Conservation (phyloP, 1,139 yeast genomes). For the Cylindricascospora bacillispora region DNA sequence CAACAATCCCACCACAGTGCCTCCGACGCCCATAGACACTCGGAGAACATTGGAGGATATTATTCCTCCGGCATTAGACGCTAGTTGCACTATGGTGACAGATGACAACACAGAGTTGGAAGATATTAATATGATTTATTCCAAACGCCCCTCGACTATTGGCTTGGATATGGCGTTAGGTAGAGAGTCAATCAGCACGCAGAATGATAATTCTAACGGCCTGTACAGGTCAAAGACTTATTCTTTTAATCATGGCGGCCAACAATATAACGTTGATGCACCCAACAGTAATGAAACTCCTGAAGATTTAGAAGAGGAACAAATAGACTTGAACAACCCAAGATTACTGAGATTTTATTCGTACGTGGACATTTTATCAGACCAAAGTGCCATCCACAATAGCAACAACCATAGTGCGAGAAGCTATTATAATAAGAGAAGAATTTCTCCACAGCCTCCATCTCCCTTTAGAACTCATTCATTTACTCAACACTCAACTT, state of each 20-base stretch:
- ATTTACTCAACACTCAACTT: not conserved
- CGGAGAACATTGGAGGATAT: slow-evolving; percentile 48
- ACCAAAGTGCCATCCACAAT: slow-evolving; percentile 32
- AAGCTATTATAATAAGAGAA: not conserved
- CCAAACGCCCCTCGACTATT: slow-evolving; percentile 49
- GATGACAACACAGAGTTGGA: slow-evolving; percentile 50
- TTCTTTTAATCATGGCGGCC: slow-evolving; percentile 1
- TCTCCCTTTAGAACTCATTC: not conserved
- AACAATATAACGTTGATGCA: slow-evolving; percentile 1
- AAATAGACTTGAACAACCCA: slow-evolving; percentile 2
- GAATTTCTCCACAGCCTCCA: not conserved
- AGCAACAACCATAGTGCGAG: slow-evolving; percentile 2
- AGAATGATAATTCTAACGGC: not conserved
- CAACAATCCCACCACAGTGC: not conserved
- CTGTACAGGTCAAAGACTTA: not conserved
- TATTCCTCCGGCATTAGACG: slow-evolving; percentile 77
- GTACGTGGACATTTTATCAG: slow-evolving; percentile 66
- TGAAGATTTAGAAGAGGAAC: not conserved
- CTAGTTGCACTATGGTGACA: slow-evolving; percentile 52
- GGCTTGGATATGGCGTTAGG: slow-evolving; percentile 55
- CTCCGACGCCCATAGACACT: slow-evolving; percentile 18
- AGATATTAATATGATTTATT: slow-evolving; percentile 56
- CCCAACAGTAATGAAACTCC: too few relatives aligned
- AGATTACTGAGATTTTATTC: slow-evolving; percentile 49
- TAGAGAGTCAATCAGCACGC: slow-evolving; percentile 8